phyloP scores from a whole-genome alignment of 441 rosid genomes.

The Erodium trifolium region DNA sequence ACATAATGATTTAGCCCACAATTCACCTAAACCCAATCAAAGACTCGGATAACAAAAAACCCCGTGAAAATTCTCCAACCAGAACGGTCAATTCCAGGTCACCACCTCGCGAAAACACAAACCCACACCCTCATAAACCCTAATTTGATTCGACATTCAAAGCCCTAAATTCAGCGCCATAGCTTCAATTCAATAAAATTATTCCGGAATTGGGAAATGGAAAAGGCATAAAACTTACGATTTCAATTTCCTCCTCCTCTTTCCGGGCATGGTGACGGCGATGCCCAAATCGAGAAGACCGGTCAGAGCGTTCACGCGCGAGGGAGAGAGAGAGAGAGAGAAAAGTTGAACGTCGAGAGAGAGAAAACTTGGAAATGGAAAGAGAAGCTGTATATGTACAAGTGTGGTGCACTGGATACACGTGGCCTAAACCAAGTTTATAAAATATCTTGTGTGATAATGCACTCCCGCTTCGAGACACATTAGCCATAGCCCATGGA shows the following conservation, averaged over 20 bases:
- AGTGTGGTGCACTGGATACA: neutral
- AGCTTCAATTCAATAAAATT: conserved; percentile 6
- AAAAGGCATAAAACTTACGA: conserved; percentile 28
- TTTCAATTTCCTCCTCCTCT: conserved; percentile 37
- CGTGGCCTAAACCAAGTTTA: neutral
- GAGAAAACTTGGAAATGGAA: neutral
- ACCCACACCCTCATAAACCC: conserved; percentile 13
- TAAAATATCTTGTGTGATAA: neutral
- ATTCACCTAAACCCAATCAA: neutral
- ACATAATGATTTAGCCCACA: neutral
- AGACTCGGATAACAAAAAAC: no score
- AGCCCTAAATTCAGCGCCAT: conserved; percentile 14
- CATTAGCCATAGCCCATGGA: no score
- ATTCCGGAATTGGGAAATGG: neutral
- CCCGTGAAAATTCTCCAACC: neutral
- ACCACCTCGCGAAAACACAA: neutral
- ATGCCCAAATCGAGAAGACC: conserved; percentile 11
- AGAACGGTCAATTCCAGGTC: conserved; percentile 2
- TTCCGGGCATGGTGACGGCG: conserved; percentile 30
- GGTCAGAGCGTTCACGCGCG: neutral
- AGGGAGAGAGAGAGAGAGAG: no score
- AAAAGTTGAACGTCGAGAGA: neutral
- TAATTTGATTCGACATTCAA: neutral
- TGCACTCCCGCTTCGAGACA: neutral
- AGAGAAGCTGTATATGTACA: neutral